Evolutionary conservation across 2,329 filamentous ascomycete genomes (phyloP).

Genomic region (Biscogniauxia mediterranea): DNA sequence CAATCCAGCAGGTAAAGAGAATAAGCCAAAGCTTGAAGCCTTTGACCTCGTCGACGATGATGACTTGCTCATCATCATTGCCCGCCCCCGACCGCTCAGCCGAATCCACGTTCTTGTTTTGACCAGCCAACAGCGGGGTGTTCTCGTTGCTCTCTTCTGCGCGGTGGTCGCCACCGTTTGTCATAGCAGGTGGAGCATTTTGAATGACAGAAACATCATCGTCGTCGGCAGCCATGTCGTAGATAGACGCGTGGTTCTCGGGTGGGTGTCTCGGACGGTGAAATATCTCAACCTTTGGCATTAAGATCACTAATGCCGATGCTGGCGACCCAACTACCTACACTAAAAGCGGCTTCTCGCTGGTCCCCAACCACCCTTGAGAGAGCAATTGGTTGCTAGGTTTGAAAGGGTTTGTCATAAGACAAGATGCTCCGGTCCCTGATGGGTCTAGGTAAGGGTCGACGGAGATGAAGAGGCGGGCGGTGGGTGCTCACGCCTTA

Average conservation of each 20-base stretch:
- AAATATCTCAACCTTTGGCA: no score
- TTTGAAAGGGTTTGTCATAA: neutral
- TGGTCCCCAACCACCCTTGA: neutral
- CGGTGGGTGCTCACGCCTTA: neutral
- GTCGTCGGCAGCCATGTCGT: slow-evolving; percentile 1
- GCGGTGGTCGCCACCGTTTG: slow-evolving; percentile 9
- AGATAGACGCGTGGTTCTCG: neutral
- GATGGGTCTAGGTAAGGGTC: neutral
- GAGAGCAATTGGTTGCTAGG: neutral
- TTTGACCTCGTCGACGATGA: slow-evolving; percentile 49
- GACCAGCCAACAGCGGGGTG: slow-evolving; percentile 23
- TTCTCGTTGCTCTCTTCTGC: slow-evolving; percentile 8
- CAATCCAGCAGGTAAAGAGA: slow-evolving; percentile 55
- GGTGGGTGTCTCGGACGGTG: no score
- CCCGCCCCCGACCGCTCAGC: no score
- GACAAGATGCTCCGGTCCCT: neutral
- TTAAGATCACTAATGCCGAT: neutral
- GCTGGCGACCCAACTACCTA: neutral
- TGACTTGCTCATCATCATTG: slow-evolving; percentile 42
- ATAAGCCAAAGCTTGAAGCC: slow-evolving; percentile 51
- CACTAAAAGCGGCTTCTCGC: neutral
- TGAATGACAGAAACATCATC: slow-evolving; percentile 7
- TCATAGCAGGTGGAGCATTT: slow-evolving; percentile 1
- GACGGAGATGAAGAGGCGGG: neutral
- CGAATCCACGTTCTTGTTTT: slow-evolving; percentile 11